phyloP scores from a whole-genome alignment of 2,329 filamentous ascomycete genomes.

The Colletotrichum lentis region DNA sequence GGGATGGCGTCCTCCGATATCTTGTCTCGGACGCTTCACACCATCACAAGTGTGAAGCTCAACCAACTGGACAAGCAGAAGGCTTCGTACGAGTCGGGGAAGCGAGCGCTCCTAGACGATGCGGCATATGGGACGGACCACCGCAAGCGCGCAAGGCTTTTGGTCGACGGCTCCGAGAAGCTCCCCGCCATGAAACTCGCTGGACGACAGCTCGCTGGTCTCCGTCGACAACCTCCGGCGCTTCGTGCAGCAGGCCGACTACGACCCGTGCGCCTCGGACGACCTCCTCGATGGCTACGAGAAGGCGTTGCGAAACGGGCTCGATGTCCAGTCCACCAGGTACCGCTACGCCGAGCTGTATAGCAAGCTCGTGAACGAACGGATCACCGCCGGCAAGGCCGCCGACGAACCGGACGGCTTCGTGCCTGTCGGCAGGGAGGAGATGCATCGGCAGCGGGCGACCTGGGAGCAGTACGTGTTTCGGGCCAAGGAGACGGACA shows the following conservation, averaged over 20 bases:
- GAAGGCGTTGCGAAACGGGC: conserved; percentile 53
- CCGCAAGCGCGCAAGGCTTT: conserved; percentile 45
- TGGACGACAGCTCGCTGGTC: conserved; percentile 43
- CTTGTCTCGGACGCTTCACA: conserved; percentile 62
- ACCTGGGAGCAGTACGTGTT: conserved; percentile 67
- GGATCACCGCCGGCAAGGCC: conserved; percentile 53
- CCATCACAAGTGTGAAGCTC: conserved; percentile 65
- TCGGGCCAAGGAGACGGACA: conserved; percentile 55
- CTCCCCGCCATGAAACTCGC: conserved; percentile 46
- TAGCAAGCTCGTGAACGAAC: conserved; percentile 62
- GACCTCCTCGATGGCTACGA: conserved; percentile 57
- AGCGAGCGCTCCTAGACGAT: conserved; percentile 51
- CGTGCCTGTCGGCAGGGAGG: conserved; percentile 59
- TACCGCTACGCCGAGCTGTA: conserved; percentile 66
- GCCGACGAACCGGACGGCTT: conserved; percentile 47
- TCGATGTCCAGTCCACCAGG: conserved; percentile 60
- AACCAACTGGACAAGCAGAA: conserved; percentile 63
- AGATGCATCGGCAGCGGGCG: conserved; percentile 61
- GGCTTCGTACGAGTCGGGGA: conserved; percentile 57
- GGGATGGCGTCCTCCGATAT: conserved; percentile 49
- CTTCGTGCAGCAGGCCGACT: conserved; percentile 61
- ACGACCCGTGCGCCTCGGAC: conserved; percentile 62
- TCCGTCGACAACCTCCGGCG: conserved; percentile 56
- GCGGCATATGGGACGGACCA: conserved; percentile 41
- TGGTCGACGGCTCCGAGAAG: conserved; percentile 49